Percentiles rank a stretch among this genome's conserved stretches.
Evolutionary conservation across 1,284 basidiomycete species (phyloP).

Genomic region (Anthracocystis setariae): DNA sequence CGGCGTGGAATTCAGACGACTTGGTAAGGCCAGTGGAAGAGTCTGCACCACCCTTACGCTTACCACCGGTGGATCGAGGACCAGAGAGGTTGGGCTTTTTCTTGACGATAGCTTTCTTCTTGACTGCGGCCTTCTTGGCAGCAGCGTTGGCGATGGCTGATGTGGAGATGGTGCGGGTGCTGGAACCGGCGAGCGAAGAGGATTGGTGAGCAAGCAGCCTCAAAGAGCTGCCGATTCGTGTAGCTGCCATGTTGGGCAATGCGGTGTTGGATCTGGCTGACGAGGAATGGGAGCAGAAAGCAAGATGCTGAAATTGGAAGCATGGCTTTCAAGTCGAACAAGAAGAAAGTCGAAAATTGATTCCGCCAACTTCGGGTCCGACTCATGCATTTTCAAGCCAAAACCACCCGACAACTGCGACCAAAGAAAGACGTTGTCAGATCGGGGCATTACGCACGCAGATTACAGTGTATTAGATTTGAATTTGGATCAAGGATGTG

Average conservation of each 20-base stretch:
- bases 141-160: constrained; percentile 34
- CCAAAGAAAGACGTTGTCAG: background rate
- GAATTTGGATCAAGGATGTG: background rate
- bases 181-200: constrained; percentile 6
- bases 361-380: constrained; percentile 22
- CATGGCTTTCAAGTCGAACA: background rate
- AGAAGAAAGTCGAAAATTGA: constrained; percentile 31
- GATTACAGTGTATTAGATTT: no score
- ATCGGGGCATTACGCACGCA: background rate
- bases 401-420: no score
- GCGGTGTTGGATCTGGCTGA: background rate
- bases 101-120: constrained; percentile 60
- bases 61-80: constrained; percentile 52
- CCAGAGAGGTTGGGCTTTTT: constrained; percentile 46
- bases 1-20: constrained; percentile 46
- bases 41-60: constrained; percentile 57
- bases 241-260: constrained; percentile 16
- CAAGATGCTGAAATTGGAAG: no score
- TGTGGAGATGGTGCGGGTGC: constrained; percentile 20
- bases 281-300: background rate
- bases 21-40: constrained; percentile 43
- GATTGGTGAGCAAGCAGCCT: constrained; percentile 17
- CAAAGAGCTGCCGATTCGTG: constrained; percentile 24
- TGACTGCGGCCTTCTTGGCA: constrained; percentile 48
- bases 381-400: constrained; percentile 5